Base-by-base conservation (phyloP, 2,329 filamentous ascomycete species). In the Hypoxylon sp. region DNA sequence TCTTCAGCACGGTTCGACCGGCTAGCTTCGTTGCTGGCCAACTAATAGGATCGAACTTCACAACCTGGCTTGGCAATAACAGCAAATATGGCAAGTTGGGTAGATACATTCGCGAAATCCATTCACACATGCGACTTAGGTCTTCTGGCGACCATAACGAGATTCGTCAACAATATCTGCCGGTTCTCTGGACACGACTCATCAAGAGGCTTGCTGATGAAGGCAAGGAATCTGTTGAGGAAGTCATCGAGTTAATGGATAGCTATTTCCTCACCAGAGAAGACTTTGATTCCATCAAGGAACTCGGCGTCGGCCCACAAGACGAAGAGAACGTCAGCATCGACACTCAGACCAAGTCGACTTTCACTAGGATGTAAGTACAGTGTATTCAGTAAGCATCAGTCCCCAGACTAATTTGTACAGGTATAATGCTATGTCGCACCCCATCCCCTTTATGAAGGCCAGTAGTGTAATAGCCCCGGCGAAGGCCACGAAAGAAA, bases 371-470 rank as follows among this genome's bases (percentile, higher is more conserved):
- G 81, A 83, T 90, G 88, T 98, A 84, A 86, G 92, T 89, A 22
- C 35, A 31, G 39, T 17, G 48, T 48, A 5, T 51, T n/a, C 39
- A 13, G 29, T 52, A 29, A 17, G 9, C 63, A 48, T 57, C 26
- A 13, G 22, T 26, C 44, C 13, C 11, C 4, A 22, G 17, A 44
- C 72, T 74, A 72, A 75, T 59, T 5, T 50, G 24, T 65, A 22
- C 65, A 95, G 92, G 60, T 96, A 99, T 80, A 99, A 99, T 74
- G 81, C 87, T 66, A 91, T 91, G 81, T 91, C 90, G 17, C 96
- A 99, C 73, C 95, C 95, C 0, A 83, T 99, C 56, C 94, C 96
- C 1, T 99, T 98, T 81, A 97, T 98, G 90, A 98, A 98, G 81
- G 93, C 94, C 1, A 94, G 88, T 74, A 93, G 87, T 70, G 87